A percentile compares a stretch with the other conserved stretches of the same genome.
phyloP scores from a whole-genome alignment of 1,139 yeast genomes.

The Kazachstania sp. region DNA sequence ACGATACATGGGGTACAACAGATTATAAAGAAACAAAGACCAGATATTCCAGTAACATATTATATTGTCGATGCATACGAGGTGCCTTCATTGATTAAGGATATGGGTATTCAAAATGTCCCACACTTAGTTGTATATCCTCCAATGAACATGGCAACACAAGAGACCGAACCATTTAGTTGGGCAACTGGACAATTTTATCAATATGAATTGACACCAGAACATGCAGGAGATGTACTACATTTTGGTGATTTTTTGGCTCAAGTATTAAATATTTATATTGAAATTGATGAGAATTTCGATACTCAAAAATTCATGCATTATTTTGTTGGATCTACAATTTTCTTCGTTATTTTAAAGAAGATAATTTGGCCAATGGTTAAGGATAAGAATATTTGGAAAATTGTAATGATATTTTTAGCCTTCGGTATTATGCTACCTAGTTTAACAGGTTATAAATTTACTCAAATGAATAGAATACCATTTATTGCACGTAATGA shows the following conservation, averaged over 20 bases:
- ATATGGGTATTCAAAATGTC: conserved; percentile 39
- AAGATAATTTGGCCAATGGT: conserved; percentile 35
- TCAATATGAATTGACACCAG: conserved; percentile 28
- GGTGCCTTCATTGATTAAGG: conserved; percentile 35
- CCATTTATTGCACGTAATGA: conserved; percentile 54
- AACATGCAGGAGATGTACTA: conserved; percentile 28
- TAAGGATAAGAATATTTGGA: conserved; percentile 28
- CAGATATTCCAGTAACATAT: conserved; percentile 38
- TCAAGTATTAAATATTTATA: conserved; percentile 36
- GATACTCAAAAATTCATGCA: conserved; percentile 37
- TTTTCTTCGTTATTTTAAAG: conserved; percentile 41
- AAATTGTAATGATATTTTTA: conserved; percentile 33
- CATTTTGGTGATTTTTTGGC: conserved; percentile 49
- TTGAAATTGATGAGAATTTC: conserved; percentile 38
- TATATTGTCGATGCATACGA: conserved; percentile 44
- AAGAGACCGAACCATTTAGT: conserved; percentile 14
- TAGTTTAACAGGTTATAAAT: conserved; percentile 55
- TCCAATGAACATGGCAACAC: conserved; percentile 31
- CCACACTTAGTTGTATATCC: conserved; percentile 64
- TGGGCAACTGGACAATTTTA: conserved; percentile 30
- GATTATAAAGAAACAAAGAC: conserved; percentile 40
- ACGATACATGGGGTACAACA: conserved; percentile 37
- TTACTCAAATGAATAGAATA: conserved; percentile 47
- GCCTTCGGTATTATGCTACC: conserved; percentile 37
- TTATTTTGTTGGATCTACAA: conserved; percentile 42